Conservation (phyloP, 371 early-diverging fungal species). For the Rhizopus stolonifer region DNA sequence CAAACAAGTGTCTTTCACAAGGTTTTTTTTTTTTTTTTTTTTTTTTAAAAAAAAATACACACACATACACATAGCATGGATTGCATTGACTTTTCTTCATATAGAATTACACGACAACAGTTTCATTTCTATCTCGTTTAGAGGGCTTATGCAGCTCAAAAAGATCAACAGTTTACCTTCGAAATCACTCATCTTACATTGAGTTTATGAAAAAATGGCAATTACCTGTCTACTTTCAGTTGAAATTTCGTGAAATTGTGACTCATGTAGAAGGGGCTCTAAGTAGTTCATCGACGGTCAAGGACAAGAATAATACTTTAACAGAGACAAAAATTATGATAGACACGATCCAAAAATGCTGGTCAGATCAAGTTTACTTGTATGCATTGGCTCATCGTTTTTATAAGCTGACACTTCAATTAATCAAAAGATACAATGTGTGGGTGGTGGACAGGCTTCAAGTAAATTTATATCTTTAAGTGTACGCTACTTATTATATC, state of each 20-base stretch:
- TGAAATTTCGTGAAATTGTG: conserved; percentile 62
- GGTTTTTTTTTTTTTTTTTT: no score
- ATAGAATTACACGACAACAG: conserved; percentile 66
- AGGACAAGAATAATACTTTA: conserved; percentile 20
- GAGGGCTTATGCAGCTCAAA: conserved; percentile 55
- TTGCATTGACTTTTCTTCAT: no score
- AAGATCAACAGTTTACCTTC: conserved; percentile 52
- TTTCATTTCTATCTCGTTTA: conserved; percentile 60
- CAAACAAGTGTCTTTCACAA: conserved; percentile 73
- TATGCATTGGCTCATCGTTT: conserved; percentile 64
- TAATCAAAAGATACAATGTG: conserved; percentile 48
- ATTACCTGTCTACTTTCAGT: conserved; percentile 70
- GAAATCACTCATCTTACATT: conserved; percentile 59
- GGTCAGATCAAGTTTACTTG: conserved; percentile 68
- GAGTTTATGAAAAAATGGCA: conserved; percentile 81
- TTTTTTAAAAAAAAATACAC: no score
- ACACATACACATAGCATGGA: no score
- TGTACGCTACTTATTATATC: not conserved
- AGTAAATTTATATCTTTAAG: conserved; percentile 6
- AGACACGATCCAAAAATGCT: conserved; percentile 59
- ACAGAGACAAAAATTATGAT: conserved; percentile 54
- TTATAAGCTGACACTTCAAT: conserved; percentile 77
- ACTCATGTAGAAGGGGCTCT: conserved; percentile 45
- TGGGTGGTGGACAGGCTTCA: conserved; percentile 34
- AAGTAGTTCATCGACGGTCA: conserved; percentile 13